These are phyloP conservation scores for Wilcoxina mikolae DNA, from an alignment of 495 filamentous ascomycete species.

Conservation along the genomic window DNA sequence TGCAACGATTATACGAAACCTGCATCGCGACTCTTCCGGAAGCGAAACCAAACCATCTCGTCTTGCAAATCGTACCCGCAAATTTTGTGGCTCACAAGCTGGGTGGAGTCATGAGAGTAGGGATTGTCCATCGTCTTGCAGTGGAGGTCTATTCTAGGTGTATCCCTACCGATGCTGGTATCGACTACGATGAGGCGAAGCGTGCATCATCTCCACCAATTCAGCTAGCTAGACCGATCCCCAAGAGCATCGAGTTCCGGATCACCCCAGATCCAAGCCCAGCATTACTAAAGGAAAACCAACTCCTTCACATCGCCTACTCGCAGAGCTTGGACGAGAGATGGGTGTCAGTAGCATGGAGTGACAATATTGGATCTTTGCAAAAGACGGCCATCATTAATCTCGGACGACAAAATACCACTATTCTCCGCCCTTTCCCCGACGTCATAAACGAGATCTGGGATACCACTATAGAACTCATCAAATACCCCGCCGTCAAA, in stretches of 20 bases:
- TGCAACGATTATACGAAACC: slow-evolving; percentile 54
- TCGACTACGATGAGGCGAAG: slow-evolving; percentile 11
- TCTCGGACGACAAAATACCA: slow-evolving; percentile 48
- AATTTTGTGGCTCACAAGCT: slow-evolving; percentile 52
- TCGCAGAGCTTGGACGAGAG: slow-evolving; percentile 64
- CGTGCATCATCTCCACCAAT: slow-evolving; percentile 50
- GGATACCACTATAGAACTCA: slow-evolving; percentile 64
- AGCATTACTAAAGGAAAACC: slow-evolving; percentile 67
- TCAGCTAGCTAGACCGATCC: slow-evolving; percentile 55
- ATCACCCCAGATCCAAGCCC: slow-evolving; percentile 49
- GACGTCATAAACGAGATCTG: slow-evolving; percentile 70
- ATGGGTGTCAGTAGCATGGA: slow-evolving; percentile 90
- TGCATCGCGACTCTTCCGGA: slow-evolving; percentile 39
- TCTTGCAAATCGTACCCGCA: slow-evolving; percentile 69
- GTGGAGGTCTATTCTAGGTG: slow-evolving; percentile 83
- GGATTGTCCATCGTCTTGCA: slow-evolving; percentile 36
- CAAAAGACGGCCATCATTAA: slow-evolving; percentile 57
- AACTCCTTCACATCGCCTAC: slow-evolving; percentile 75
- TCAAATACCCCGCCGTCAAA: slow-evolving; percentile 51
- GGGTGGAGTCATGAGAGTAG: slow-evolving; percentile 22
- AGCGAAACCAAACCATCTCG: slow-evolving; percentile 47
- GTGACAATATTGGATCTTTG: slow-evolving; percentile 61
- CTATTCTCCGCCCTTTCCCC: slow-evolving; percentile 39
- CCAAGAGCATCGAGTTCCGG: slow-evolving; percentile 65
- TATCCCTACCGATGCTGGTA: slow-evolving; percentile 38